Evolutionary conservation across 805 yeast genomes (phyloP).

Genomic region (Wickerhamomyces hampshirensis): DNA sequence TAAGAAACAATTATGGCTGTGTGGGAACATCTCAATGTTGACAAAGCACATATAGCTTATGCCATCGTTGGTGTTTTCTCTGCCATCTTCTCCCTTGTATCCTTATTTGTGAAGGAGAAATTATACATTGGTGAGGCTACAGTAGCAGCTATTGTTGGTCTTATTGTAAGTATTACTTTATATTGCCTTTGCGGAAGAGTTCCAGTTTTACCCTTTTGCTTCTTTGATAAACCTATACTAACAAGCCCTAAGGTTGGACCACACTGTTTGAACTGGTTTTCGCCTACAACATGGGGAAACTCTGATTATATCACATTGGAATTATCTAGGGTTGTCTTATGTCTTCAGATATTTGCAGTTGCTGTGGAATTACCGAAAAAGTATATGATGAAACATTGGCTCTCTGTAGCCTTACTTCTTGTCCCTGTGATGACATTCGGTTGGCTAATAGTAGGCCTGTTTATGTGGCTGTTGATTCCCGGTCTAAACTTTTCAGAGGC

Average conservation of each 20-base stretch:
- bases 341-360: slow-evolving; percentile 88
- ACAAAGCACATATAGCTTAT: slow-evolving; percentile 70
- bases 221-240: background rate
- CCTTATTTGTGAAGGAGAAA: slow-evolving; percentile 77
- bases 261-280: slow-evolving; percentile 74
- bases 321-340: slow-evolving; percentile 72
- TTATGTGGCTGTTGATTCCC: slow-evolving; percentile 74
- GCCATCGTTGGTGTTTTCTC: slow-evolving; percentile 84
- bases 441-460: slow-evolving; percentile 77
- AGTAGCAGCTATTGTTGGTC: slow-evolving; percentile 79
- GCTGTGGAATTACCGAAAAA: slow-evolving; percentile 89
- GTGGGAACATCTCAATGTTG: slow-evolving; percentile 16
- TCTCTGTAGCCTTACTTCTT: slow-evolving; percentile 64
- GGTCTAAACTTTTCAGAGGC: slow-evolving; percentile 67
- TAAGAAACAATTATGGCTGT: too few species aligned
- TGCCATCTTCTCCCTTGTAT: slow-evolving; percentile 72
- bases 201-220: background rate
- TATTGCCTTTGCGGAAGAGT: too few species aligned
- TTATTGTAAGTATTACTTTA: slow-evolving; percentile 46
- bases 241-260: slow-evolving; percentile 59
- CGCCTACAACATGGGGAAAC: slow-evolving; percentile 81
- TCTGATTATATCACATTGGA: slow-evolving; percentile 77
- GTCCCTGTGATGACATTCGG: slow-evolving; percentile 88
- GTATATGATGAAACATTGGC: slow-evolving; percentile 80
- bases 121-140: slow-evolving; percentile 90